Conservation (phyloP, 169 alveolate species). For the Cryptosporidium meleagridis region DNA sequence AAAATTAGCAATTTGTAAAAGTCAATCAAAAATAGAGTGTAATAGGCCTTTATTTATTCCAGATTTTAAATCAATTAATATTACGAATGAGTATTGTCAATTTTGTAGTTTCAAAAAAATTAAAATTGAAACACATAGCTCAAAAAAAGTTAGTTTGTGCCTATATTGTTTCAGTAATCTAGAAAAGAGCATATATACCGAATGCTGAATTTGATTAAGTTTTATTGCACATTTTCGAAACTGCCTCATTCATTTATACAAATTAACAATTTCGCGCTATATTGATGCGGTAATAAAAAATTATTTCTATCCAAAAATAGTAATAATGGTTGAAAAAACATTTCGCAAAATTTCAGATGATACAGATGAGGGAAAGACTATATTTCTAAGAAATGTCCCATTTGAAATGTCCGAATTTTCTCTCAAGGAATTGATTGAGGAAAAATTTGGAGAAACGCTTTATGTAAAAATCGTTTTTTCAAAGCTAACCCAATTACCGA, state of each 20-base stretch:
- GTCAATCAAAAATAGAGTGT: background rate
- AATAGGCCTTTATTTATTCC: conserved; percentile 28
- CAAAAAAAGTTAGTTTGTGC: conserved; percentile 14
- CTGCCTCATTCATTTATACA: background rate
- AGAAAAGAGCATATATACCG: background rate
- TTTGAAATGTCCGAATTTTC: conserved; percentile 55
- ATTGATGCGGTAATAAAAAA: background rate
- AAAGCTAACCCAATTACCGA: conserved; percentile 32
- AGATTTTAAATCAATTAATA: background rate
- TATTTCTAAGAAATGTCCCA: conserved; percentile 67
- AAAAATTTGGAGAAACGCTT: conserved; percentile 30
- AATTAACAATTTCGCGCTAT: background rate
- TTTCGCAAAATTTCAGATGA: background rate
- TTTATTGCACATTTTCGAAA: background rate
- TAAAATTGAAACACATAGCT: background rate
- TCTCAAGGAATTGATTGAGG: conserved; percentile 25
- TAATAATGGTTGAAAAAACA: background rate
- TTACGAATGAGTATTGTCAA: background rate
- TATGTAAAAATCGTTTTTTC: conserved; percentile 53
- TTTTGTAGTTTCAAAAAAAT: conserved; percentile 6
- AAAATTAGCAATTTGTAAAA: conserved; percentile 27
- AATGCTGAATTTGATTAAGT: background rate
- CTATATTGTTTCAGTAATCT: conserved; percentile 10
- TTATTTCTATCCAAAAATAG: background rate
- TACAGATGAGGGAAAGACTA: conserved; percentile 44